phyloP scores from a whole-genome alignment of 1,284 basidiomycete genomes.

The Cryptococcus sp. region DNA sequence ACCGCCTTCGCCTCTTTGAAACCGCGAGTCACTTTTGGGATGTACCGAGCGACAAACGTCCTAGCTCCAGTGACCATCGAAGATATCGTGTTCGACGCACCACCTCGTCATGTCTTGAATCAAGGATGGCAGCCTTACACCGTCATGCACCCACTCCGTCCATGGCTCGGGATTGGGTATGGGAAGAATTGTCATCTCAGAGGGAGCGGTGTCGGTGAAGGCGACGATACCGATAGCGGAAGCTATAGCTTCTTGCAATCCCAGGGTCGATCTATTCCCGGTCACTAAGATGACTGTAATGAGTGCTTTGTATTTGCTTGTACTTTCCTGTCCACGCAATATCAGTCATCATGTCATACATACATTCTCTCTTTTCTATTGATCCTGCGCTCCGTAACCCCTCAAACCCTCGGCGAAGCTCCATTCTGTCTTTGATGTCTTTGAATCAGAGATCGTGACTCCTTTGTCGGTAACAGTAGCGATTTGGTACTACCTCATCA shows the following conservation, averaged over 20 bases:
- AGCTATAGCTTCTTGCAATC: slow-evolving; percentile 28
- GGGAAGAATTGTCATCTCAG: slow-evolving; percentile 20
- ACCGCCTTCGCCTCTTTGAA: not conserved
- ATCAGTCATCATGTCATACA: not conserved
- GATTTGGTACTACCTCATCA: slow-evolving; percentile 76
- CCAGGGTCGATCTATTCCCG: slow-evolving; percentile 15
- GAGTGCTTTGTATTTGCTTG: no score
- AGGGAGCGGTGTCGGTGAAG: slow-evolving; percentile 28
- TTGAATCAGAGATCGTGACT: slow-evolving; percentile 73
- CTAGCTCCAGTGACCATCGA: slow-evolving; percentile 15
- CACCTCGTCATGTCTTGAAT: not conserved
- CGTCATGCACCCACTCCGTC: slow-evolving; percentile 28
- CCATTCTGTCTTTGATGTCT: slow-evolving; percentile 76
- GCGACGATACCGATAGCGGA: slow-evolving; percentile 34
- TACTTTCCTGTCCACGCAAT: not conserved
- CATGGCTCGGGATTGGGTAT: slow-evolving; percentile 29
- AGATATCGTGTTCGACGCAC: slow-evolving; percentile 10
- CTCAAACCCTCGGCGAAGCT: slow-evolving; percentile 73
- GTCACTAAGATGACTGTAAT: not conserved
- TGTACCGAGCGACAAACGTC: slow-evolving; percentile 14
- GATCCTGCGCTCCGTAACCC: slow-evolving; percentile 66
- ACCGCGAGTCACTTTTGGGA: not conserved
- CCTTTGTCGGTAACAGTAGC: slow-evolving; percentile 80
- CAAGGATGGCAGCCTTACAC: slow-evolving; percentile 23
- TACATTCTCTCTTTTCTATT: slow-evolving; percentile 45